A percentile compares a stretch with the other conserved stretches of the same genome.
phyloP scores from a whole-genome alignment of 2,329 filamentous ascomycete genomes.

The Clarireedia hainanense region DNA sequence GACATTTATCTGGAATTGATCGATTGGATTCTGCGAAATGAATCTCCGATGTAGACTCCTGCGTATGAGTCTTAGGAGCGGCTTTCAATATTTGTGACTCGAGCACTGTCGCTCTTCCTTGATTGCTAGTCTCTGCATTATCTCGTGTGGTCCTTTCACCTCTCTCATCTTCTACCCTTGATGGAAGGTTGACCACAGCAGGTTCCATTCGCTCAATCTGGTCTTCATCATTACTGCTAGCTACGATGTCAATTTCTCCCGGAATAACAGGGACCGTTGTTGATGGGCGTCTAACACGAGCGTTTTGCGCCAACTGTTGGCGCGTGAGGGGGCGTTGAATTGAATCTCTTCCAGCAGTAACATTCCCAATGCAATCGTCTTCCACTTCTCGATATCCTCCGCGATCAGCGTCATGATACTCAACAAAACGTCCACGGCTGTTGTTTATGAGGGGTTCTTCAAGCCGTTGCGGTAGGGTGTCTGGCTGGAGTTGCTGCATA shows the following conservation, averaged over 20 bases:
- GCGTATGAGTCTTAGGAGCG: no score
- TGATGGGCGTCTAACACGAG: constrained; percentile 20
- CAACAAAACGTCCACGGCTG: constrained; percentile 2
- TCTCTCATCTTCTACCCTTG: not conserved
- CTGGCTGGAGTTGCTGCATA: not conserved
- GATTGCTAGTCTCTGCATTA: not conserved
- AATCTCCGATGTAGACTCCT: no score
- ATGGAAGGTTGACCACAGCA: not conserved
- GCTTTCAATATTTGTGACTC: no score
- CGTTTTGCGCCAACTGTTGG: constrained; percentile 18
- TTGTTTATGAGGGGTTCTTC: not conserved
- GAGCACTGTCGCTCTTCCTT: no score
- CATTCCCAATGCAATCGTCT: not conserved
- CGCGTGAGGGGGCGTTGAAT: constrained; percentile 12
- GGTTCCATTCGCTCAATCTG: not conserved
- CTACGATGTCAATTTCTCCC: not conserved
- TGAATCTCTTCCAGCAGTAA: not conserved
- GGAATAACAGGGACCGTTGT: constrained; percentile 17
- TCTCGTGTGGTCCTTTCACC: not conserved
- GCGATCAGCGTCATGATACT: constrained; percentile 13
- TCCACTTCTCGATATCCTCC: constrained; percentile 13
- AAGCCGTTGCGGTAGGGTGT: not conserved
- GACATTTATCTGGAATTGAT: no score
- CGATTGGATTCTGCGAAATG: no score
- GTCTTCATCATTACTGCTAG: not conserved